Conservation (phyloP, 208 protist species). For the Naegleria lovaniensis region DNA sequence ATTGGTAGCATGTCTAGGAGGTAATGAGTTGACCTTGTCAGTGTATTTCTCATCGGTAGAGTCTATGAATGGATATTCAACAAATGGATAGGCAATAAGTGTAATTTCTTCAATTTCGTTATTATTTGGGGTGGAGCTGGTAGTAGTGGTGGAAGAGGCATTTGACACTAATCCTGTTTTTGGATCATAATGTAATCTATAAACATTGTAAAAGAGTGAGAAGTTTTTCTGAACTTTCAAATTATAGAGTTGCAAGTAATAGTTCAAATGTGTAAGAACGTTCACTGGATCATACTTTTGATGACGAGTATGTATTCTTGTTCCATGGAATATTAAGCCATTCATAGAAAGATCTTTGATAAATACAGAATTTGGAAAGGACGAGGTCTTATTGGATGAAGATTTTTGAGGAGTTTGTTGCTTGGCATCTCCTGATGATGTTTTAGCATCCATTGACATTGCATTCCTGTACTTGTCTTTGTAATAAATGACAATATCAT, state of each 20-base stretch:
- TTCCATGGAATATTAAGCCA: background rate
- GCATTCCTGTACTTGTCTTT: background rate
- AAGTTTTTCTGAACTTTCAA: background rate
- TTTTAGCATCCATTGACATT: background rate
- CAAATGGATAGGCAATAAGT: background rate
- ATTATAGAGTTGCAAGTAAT: background rate
- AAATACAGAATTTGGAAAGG: background rate
- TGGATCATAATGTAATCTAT: background rate
- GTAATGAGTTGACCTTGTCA: background rate
- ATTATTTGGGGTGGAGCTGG: background rate
- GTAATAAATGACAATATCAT: background rate
- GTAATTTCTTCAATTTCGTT: background rate
- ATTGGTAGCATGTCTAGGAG: background rate
- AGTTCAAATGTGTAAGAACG: background rate
- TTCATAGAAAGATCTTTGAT: background rate
- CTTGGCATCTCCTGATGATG: background rate
- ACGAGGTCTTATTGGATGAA: background rate
- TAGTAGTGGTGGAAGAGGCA: background rate
- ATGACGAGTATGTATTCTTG: background rate
- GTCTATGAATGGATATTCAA: background rate
- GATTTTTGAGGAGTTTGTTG: too few relatives aligned
- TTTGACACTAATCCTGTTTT: background rate
- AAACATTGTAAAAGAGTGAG: background rate
- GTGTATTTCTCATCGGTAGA: background rate
- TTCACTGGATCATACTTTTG: background rate